A percentile compares a stretch with the other conserved stretches of the same genome.
Conservation (phyloP, 345 rosid species). For the Gossypium stocksii region DNA sequence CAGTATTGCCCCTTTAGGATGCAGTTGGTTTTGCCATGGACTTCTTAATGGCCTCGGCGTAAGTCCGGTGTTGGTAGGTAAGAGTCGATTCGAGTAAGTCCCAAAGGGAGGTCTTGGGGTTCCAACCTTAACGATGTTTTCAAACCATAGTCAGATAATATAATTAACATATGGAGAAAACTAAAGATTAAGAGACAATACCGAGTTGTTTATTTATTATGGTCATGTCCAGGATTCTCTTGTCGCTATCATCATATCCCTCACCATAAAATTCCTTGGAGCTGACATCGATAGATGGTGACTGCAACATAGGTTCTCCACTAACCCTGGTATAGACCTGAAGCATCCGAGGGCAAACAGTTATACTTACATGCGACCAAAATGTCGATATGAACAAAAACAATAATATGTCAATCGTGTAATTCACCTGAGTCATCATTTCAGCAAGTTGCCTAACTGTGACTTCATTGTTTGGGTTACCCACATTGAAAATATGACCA, state of each 20-base stretch:
- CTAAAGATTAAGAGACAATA: constrained; percentile 17
- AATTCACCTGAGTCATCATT: constrained; percentile 84
- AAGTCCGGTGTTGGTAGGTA: constrained; percentile 88
- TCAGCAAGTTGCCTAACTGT: constrained; percentile 95
- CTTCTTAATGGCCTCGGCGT: constrained; percentile 83
- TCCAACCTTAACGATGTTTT: constrained; percentile 57
- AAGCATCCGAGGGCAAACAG: not conserved
- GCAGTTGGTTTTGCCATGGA: constrained; percentile 57
- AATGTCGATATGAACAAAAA: not conserved
- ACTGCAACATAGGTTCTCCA: constrained; percentile 54
- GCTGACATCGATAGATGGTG: constrained; percentile 74
- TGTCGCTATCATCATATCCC: constrained; percentile 95
- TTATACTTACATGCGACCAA: not conserved
- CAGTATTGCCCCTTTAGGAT: constrained; percentile 25
- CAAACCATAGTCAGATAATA: not conserved
- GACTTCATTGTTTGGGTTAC: constrained; percentile 96
- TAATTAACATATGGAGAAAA: not conserved
- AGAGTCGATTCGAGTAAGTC: constrained; percentile 91
- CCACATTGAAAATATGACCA: constrained; percentile 91
- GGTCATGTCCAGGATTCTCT: constrained; percentile 98
- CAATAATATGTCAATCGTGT: not conserved
- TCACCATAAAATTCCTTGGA: constrained; percentile 89
- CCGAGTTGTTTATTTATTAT: constrained; percentile 87
- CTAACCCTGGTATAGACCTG: constrained; percentile 80
- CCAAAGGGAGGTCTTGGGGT: constrained; percentile 93